Evolutionary conservation across 257 asterid genomes (phyloP), one percentile per base, ranked within the genome.

Genomic region (Henckelia pumila): DNA sequence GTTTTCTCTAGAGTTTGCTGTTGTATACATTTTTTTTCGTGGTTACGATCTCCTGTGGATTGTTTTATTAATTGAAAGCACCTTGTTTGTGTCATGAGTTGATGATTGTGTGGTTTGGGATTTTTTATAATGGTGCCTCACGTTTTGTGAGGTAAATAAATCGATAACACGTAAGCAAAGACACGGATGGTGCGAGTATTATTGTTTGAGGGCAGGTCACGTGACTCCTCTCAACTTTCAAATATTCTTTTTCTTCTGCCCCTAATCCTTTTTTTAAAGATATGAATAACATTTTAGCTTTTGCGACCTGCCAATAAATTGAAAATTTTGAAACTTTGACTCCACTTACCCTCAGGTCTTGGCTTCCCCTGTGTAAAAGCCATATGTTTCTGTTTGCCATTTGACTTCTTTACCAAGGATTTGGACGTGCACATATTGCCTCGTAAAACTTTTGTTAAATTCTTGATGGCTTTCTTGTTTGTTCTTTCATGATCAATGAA

Each of bases 401-500:
- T 8, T 37, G 17, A 37, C 7, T 55, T 2, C 3, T 32, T 57
- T 24, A n/a, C 26, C n/a, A 23, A 57, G 17, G 28, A 7, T 57
- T 57, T 26, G 30, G 29, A 57, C 6, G 4, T 23, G 16, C n/a
- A 23, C 4, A 7, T 10, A 8, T 56, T 57, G 6, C 2, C 33
- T 57, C 7, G 61, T 57, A 8, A 23, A 8, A 11, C 6, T 33
- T 26, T 6, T 22, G 16, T 52, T 32, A 13, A 14, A 59, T 5
- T 69, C 60, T 26, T 25, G 22, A 26, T 47, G 33, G 13, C 9
- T 56, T 37, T 59, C 30, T 66, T 66, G n/a, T 53, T 7, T 9
- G 28, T 26, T 10, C 23, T 63, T 71, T 47, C 28, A 8, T 64
- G 21, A 33, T 49, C 69, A 65, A 66, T 60, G 58, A 40, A 68